Conservation (phyloP, 192 early-diverging fungal species). For the Physocladia obscura region DNA sequence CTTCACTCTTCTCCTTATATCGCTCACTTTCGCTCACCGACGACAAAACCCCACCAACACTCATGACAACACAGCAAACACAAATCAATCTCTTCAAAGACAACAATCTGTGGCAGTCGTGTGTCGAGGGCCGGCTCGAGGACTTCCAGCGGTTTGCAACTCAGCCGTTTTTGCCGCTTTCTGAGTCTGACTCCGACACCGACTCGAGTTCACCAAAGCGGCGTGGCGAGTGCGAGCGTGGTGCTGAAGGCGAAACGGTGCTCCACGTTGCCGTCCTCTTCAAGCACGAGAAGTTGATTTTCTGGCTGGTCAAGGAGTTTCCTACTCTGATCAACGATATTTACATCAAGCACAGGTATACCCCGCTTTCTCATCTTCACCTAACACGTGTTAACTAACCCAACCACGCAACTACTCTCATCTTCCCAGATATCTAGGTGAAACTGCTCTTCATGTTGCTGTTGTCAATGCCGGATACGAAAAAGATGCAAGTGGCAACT, state of each 20-base stretch:
- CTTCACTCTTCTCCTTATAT: no score
- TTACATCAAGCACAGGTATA: background rate
- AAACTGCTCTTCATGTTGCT: slow-evolving; percentile 27
- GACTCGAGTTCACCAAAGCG: no score
- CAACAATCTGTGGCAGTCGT: slow-evolving; percentile 16
- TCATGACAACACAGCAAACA: no score
- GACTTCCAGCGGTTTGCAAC: background rate
- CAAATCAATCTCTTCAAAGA: slow-evolving; percentile 9
- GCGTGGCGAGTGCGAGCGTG: slow-evolving; percentile 20
- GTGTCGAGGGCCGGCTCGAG: background rate
- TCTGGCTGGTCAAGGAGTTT: slow-evolving; percentile 18
- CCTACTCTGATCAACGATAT: slow-evolving; percentile 18
- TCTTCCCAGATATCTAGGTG: slow-evolving; percentile 10
- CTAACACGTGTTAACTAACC: background rate
- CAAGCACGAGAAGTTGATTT: background rate
- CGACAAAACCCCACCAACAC: no score
- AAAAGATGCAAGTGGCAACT: no score
- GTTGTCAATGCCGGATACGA: background rate
- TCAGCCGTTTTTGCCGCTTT: background rate
- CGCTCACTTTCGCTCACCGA: no score
- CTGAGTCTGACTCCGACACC: background rate
- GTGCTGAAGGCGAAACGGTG: slow-evolving; percentile 25
- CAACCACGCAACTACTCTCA: background rate
- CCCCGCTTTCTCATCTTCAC: background rate
- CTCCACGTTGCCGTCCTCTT: slow-evolving; percentile 22